A percentile compares a stretch with the other conserved stretches of the same genome.
These are phyloP conservation scores for Globisporangium heterothallicum DNA, from an alignment of 352 stramenopile species.

Conservation along the genomic window DNA sequence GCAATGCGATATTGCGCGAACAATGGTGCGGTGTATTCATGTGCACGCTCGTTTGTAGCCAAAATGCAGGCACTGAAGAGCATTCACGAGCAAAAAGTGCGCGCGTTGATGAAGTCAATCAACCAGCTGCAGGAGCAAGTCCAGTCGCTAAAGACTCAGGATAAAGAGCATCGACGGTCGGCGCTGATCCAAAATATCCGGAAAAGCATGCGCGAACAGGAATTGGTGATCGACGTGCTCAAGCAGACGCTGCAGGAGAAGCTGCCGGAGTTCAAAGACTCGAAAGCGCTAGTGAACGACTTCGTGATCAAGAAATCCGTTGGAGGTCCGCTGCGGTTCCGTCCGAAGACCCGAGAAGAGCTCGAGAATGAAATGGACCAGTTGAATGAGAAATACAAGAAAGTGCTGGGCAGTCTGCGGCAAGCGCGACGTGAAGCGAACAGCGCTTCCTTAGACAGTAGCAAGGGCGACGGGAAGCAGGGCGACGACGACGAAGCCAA, in stretches of 20 bases:
- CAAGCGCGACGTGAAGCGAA: slow-evolving; percentile 24
- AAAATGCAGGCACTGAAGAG: slow-evolving; percentile 68
- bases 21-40: too few relatives aligned
- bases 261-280: slow-evolving; percentile 56
- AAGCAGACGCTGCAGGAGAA: slow-evolving; percentile 75
- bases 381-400: slow-evolving; percentile 71
- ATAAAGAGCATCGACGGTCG: slow-evolving; percentile 83
- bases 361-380: slow-evolving; percentile 76
- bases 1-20: too few relatives aligned
- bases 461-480: slow-evolving; percentile 2
- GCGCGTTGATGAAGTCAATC: slow-evolving; percentile 84
- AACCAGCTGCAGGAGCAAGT: slow-evolving; percentile 77
- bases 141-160: slow-evolving; percentile 61
- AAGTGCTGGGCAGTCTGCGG: slow-evolving; percentile 54
- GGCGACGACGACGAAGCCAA: slow-evolving; percentile 10
- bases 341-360: slow-evolving; percentile 81
- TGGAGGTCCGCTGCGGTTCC: slow-evolving; percentile 72
- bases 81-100: slow-evolving; percentile 69
- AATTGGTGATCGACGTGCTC: slow-evolving; percentile 80
- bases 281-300: slow-evolving; percentile 68
- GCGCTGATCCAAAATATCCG: slow-evolving; percentile 80
- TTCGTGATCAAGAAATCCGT: slow-evolving; percentile 80
- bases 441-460: slow-evolving; percentile 14
- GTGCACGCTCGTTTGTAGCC: slow-evolving; percentile 17
- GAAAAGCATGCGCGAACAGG: slow-evolving; percentile 71